Base-by-base conservation (phyloP, 2,329 filamentous ascomycete species). In the Fusarium sp. region DNA sequence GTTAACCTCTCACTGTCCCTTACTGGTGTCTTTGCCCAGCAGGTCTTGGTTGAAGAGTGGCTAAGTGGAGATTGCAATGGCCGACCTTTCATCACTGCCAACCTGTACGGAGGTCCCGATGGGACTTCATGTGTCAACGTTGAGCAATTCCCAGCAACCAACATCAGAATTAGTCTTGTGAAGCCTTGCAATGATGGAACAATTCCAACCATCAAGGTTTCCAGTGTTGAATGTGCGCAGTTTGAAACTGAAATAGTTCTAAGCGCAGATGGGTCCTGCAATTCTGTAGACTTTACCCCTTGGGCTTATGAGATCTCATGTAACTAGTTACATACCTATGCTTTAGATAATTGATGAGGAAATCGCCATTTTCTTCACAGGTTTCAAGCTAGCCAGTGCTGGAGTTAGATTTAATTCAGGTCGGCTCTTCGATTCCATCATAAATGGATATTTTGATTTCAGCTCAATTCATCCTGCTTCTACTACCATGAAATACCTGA, bases 381-480 rank as follows among this genome's bases (percentile, higher is more conserved):
- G 5, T 4, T 24, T 24, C 17, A 35, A 35, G 8, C n/a, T 35
- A 12, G 13, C 20, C 17, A 24, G 3, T 24, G 12, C 8, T 12
- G 3, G 8, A 35, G 17, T 15, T 24, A 6, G 22, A 18, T 35
- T 20, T 24, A 17, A 14, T 24, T 6, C 17, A 2, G 4, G 17
- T 8, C 28, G 17, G 8, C 12, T 8, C 12, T 6, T 20, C 3
- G 3, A 32, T 18, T 10, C 8, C 4, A 8, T 24, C 3, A 24
- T 15, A 4, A 3, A 35, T 15, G 8, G 2, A 4, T 8, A 3
- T 6, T 35, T 51, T 6, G 24, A 18, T 9, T 7, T 6, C 2
- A 17, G 10, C 20, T 48, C 10, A 30, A n/a, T 30, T 17, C 3
- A n/a, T 18, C 22, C 12, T 18, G 15, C 14, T n/a, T n/a, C 14